Evolutionary conservation across 176 grass and related monocot genomes (phyloP), one percentile per base, ranked within the genome.

Genomic region (Zizania latifolia): DNA sequence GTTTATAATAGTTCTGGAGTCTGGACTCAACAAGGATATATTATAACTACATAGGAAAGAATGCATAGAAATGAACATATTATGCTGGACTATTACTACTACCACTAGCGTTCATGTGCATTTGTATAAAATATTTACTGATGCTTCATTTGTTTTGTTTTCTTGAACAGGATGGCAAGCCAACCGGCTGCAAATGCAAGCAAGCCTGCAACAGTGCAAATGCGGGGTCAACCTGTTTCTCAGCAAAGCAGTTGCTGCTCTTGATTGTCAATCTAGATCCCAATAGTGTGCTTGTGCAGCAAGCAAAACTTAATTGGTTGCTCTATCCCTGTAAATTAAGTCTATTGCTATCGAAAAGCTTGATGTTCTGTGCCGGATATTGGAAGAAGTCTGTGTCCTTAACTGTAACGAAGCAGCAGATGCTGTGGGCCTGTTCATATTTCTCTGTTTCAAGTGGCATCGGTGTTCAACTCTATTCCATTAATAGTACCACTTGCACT

Each of bases 241-340:
- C 85, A 92, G 78, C 82, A 92, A 60, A 92, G 79, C 70, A 78
- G 89, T 50, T 92, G 85, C 68, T 92, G 89, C 68, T 92, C 89
- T 59, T 92, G 71, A 91, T 84, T 10, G 16, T 23, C 23, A 60
- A 7, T 78, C 61, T 62, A 74, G 80, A 83, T 69, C 41, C 62
- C 28, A 83, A 29, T 68, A 69, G 80, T 58, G 85, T 61, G 41
- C 71, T 79, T 69, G 68, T 65, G 74, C 66, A 84, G 66, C 74
- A 84, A 78, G 74, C 80, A 68, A 79, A 74, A 69, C 75, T 55
- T 59, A 74, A 69, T 79, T 88, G 61, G 80, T 83, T 83, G 69
- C 81, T 83, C 61, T 44, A 74, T 78, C 86, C 70, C 62, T 88
- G 81, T 88, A 88, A 68, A 88, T 79, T 88, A 79, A 83, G 69